A percentile compares a stretch with the other conserved stretches of the same genome.
phyloP scores from a whole-genome alignment of 2,329 filamentous ascomycete species.

The Ascosphaera acerosa region DNA sequence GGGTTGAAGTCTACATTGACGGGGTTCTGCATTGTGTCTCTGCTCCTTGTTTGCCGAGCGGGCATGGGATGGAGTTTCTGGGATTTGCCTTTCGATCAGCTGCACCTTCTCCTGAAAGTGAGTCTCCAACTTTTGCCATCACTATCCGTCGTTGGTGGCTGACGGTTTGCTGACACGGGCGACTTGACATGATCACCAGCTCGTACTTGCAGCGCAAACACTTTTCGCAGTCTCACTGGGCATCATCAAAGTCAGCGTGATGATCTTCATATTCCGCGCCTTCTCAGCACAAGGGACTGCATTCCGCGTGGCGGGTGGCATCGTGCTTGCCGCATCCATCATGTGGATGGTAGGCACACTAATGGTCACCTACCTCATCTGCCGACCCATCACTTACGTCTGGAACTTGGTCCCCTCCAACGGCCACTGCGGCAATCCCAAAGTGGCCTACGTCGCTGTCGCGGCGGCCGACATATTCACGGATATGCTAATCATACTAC shows the following conservation, averaged over 20 bases:
- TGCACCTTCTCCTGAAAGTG: background rate
- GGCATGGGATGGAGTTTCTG: background rate
- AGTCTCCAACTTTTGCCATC: too few relatives aligned
- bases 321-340: background rate
- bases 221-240: conserved; percentile 1
- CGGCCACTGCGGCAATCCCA: conserved; percentile 1
- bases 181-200: too few relatives aligned
- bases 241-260: background rate
- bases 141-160: too few relatives aligned
- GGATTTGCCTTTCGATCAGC: background rate
- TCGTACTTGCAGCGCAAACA: background rate
- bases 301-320: background rate
- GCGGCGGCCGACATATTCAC: background rate
- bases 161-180: too few relatives aligned
- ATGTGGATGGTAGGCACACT: background rate
- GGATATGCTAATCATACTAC: background rate
- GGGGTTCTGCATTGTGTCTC: background rate
- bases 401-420: conserved; percentile 1
- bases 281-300: background rate
- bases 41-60: background rate
- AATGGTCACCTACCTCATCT: background rate
- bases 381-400: background rate
- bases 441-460: background rate
- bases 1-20: background rate
- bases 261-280: background rate